phyloP scores from a whole-genome alignment of 2,329 filamentous ascomycete genomes.

The Phialocephala sp. region DNA sequence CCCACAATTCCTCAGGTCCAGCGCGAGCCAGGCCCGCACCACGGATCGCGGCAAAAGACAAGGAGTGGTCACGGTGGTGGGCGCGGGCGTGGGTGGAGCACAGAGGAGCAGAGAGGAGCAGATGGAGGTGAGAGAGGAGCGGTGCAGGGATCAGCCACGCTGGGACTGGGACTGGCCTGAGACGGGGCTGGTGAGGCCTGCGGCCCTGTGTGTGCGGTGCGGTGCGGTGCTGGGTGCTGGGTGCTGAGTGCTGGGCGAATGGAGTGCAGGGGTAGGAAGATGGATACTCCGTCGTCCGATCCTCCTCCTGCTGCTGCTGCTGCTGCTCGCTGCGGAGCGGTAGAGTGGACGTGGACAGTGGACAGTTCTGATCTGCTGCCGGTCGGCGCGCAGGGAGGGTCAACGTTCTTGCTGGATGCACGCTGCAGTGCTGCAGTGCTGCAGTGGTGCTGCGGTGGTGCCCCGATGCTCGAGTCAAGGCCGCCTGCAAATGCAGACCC shows the following conservation, averaged over 20 bases:
- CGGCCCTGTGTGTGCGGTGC: too few species aligned
- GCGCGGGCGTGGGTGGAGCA: not conserved
- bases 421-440: not conserved
- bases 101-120: not conserved
- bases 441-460: not conserved
- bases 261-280: too few species aligned
- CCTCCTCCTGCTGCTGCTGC: too few species aligned
- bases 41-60: constrained; percentile 26
- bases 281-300: too few species aligned
- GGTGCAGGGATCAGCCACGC: not conserved
- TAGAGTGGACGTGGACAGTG: too few species aligned
- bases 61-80: not conserved
- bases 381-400: too few species aligned
- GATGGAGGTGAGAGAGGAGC: not conserved
- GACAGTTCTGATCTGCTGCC: not conserved
- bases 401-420: not conserved
- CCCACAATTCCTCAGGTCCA: not conserved
- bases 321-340: too few species aligned
- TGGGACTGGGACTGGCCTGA: too few species aligned
- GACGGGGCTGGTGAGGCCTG: not conserved
- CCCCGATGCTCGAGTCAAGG: not conserved
- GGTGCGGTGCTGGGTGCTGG: too few species aligned
- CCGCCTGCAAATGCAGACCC: not conserved
- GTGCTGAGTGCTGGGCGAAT: too few species aligned
- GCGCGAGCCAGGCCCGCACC: constrained; percentile 5